Evolutionary conservation across 2,329 filamentous ascomycete genomes (phyloP), one percentile per base, ranked within the genome.

Genomic region (Boeremia exigua): DNA sequence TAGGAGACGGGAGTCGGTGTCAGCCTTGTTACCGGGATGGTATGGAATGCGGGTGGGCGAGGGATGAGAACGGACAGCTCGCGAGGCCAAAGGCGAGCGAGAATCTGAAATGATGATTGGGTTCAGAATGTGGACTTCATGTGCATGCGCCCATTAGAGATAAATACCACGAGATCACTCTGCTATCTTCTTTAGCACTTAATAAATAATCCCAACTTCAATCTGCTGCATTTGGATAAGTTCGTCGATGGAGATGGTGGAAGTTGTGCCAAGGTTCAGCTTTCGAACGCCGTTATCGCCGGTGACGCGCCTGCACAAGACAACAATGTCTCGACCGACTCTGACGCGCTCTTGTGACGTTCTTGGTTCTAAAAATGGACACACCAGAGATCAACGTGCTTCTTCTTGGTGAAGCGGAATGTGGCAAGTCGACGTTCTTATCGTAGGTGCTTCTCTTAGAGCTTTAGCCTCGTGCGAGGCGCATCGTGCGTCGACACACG

Each of bases 381-480:
- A 48, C 39, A 32, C 76, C 77, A 19, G 73, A 77, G 36, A 68
- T 83, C 33, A 78, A 75, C 23, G 80, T 88, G 45, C 77, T 88
- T 6, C 75, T 88, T 14, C 76, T 88, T 2, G 85, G 85, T 48
- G 85, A 87, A 55, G 67, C 79, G 33, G 83, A 81, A 46, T 84
- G 85, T 40, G 85, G 85, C 54, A 88, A 87, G 73, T 84, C 85
- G 46, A 85, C 83, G 9, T 87, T 88, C 59, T 72, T 88, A 58
- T 84, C 84, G 83, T 86, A 77, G 71, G 83, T 81, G 48, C 23
- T 58, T 55, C 51, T 48, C 61, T 44, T 23, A 7, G 17, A n/a
- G 8, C 14, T 12, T 9, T 15, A 2, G 5, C 19, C 33, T 5
- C 8, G 11, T 28, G 2, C 17, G n/a, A 9, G 14, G 39, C 29